Evolutionary conservation across 805 yeast species (phyloP).

Genomic region (Candida ponderosae): DNA sequence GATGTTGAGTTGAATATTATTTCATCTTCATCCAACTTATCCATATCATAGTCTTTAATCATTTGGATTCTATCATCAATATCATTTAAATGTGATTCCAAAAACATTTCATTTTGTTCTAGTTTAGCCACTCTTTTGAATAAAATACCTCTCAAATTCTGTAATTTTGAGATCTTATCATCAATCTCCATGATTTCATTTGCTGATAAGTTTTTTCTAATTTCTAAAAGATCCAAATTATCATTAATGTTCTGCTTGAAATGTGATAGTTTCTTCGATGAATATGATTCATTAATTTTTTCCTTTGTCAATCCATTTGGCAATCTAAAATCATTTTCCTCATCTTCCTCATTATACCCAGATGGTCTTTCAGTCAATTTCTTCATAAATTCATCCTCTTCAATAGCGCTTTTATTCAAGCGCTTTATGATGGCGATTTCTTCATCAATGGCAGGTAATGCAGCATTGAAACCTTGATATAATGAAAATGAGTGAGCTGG

Average conservation of each 20-base stretch:
- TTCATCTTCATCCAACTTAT: constrained; percentile 19
- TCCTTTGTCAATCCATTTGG: constrained; percentile 34
- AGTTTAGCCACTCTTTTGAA: constrained; percentile 51
- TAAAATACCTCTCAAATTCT: constrained; percentile 41
- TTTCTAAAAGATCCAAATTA: constrained; percentile 46
- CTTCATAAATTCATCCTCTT: constrained; percentile 12
- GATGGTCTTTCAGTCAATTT: constrained; percentile 6
- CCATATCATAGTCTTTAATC: constrained; percentile 31
- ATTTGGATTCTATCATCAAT: constrained; percentile 36
- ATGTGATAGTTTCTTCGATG: constrained; percentile 27
- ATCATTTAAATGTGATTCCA: constrained; percentile 40
- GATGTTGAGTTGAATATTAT: too few species aligned
- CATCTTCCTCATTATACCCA: constrained; percentile 14
- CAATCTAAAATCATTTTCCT: constrained; percentile 17
- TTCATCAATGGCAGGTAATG: constrained; percentile 42
- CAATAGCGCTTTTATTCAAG: constrained; percentile 8
- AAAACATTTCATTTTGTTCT: constrained; percentile 51
- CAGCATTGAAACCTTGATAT: constrained; percentile 64
- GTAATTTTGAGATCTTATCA: constrained; percentile 41
- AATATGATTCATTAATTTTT: constrained; percentile 34
- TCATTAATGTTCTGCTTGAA: constrained; percentile 33
- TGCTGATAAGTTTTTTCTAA: constrained; percentile 58
- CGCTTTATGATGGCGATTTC: constrained; percentile 23
- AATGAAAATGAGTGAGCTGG: constrained; percentile 35
- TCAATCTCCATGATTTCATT: constrained; percentile 62